These are phyloP conservation scores for Neurospora discreta DNA, from an alignment of 495 filamentous ascomycete genomes.

Conservation along the genomic window DNA sequence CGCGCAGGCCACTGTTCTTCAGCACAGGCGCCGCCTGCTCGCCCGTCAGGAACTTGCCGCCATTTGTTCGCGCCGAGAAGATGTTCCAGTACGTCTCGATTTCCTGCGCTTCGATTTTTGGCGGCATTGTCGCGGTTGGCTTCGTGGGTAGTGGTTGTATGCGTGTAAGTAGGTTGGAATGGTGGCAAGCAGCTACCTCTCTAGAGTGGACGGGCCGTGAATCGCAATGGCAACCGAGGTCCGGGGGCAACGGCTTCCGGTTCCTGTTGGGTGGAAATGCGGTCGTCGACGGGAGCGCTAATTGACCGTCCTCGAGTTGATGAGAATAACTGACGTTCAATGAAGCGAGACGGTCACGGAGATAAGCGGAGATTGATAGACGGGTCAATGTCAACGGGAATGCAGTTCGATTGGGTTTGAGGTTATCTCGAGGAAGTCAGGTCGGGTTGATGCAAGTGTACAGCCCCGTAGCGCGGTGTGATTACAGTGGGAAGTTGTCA, in stretches of 20 bases:
- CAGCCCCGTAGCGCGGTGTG: background rate
- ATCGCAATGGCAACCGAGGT: background rate
- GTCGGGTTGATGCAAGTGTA: background rate
- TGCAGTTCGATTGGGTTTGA: background rate
- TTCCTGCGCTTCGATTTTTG: constrained; percentile 88
- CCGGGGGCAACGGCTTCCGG: background rate
- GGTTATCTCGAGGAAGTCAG: background rate
- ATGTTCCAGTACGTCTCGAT: constrained; percentile 99
- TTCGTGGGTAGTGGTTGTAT: background rate
- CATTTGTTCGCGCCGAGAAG: constrained; percentile 74
- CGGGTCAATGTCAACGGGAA: background rate
- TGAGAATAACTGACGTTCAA: background rate
- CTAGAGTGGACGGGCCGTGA: background rate
- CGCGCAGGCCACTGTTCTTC: constrained; percentile 85
- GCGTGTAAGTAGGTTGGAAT: background rate
- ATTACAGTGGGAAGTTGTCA: background rate
- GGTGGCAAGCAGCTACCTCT: background rate
- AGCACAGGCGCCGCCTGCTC: constrained; percentile 87
- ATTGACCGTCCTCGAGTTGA: background rate
- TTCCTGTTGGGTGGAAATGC: background rate
- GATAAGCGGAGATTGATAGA: background rate
- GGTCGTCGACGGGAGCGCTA: background rate
- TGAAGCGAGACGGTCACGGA: background rate
- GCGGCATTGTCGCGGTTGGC: constrained; percentile 38
- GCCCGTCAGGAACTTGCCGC: constrained; percentile 75